Conservation (phyloP, 2,329 filamentous ascomycete species). For the Gaeumannomyces sp. region DNA sequence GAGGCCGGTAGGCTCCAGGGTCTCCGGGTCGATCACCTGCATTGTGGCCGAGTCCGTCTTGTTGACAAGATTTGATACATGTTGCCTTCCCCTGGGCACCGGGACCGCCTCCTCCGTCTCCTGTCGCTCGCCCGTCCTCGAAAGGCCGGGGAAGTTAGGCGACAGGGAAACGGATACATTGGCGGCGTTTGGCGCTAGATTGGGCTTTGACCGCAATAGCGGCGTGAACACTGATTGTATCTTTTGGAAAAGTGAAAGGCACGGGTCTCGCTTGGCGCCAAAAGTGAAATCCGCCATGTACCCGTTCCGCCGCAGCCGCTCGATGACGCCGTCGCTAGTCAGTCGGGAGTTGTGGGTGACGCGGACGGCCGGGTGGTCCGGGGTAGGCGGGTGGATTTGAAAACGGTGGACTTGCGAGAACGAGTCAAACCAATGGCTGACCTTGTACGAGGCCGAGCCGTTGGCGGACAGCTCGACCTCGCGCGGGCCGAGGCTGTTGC, state of each 20-base stretch:
- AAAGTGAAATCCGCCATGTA: constrained; percentile 50
- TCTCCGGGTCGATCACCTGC: constrained; percentile 11
- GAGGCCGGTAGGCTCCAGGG: constrained; percentile 10
- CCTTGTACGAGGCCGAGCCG: constrained; percentile 5
- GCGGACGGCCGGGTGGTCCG: constrained; percentile 6
- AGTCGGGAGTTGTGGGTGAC: constrained; percentile 13
- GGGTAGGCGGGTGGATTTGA: constrained; percentile 10
- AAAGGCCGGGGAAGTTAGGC: constrained; percentile 10
- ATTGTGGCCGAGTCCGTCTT: constrained; percentile 11
- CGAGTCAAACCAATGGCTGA: constrained; percentile 12
- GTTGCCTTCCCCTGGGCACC: neutral
- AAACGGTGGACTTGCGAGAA: constrained; percentile 13
- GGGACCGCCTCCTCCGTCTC: neutral
- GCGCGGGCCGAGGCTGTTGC: constrained; percentile 11
- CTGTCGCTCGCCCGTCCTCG: constrained; percentile 5
- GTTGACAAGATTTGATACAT: constrained; percentile 6
- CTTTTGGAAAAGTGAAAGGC: constrained; percentile 12
- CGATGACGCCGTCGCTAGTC: constrained; percentile 58
- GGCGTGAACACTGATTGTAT: constrained; percentile 7
- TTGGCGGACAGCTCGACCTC: constrained; percentile 7
- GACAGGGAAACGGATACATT: constrained; percentile 9
- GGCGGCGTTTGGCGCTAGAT: neutral
- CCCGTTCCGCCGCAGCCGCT: constrained; percentile 76
- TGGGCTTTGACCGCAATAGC: neutral
- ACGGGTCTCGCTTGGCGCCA: constrained; percentile 12